Evolutionary conservation across 345 rosid species (phyloP).

Genomic region (Citrus medica): DNA sequence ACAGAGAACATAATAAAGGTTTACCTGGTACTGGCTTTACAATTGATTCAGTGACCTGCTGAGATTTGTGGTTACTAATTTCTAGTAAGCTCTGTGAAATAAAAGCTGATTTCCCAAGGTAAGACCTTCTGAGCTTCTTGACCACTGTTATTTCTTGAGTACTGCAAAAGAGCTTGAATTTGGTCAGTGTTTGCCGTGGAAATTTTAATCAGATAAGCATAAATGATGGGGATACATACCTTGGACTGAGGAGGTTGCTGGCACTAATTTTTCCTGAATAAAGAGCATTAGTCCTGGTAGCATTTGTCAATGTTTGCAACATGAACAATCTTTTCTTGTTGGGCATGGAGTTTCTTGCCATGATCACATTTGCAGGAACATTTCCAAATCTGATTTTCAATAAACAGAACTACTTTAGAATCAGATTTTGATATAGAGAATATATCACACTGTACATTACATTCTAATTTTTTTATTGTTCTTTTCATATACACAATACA

Average conservation of each 20-base stretch:
- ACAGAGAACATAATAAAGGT: not conserved
- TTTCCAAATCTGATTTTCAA: conserved; percentile 24
- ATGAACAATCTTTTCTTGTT: conserved; percentile 26
- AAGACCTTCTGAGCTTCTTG: conserved; percentile 30
- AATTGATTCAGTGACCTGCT: conserved; percentile 12
- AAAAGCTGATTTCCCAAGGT: conserved; percentile 31
- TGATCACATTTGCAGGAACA: conserved; percentile 35
- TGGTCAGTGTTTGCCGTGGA: not conserved
- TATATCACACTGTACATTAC: too few species aligned
- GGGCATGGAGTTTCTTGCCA: conserved; percentile 38
- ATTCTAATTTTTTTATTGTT: too few species aligned
- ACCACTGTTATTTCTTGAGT: conserved; percentile 22
- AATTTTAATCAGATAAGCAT: not conserved
- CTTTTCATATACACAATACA: too few species aligned
- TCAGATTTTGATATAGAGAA: not conserved
- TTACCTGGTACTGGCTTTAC: conserved; percentile 17
- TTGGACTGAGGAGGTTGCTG: conserved; percentile 24
- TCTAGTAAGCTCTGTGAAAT: conserved; percentile 27
- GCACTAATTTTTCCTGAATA: conserved; percentile 6
- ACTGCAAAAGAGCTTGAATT: conserved; percentile 11
- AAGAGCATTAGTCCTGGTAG: conserved; percentile 21
- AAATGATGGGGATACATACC: conserved; percentile 8
- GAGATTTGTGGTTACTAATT: not conserved
- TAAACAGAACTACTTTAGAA: not conserved
- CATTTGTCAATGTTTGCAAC: conserved; percentile 24